Evolutionary conservation across 2,329 filamentous ascomycete species (phyloP).

Genomic region (Aureobasidium namibiae): DNA sequence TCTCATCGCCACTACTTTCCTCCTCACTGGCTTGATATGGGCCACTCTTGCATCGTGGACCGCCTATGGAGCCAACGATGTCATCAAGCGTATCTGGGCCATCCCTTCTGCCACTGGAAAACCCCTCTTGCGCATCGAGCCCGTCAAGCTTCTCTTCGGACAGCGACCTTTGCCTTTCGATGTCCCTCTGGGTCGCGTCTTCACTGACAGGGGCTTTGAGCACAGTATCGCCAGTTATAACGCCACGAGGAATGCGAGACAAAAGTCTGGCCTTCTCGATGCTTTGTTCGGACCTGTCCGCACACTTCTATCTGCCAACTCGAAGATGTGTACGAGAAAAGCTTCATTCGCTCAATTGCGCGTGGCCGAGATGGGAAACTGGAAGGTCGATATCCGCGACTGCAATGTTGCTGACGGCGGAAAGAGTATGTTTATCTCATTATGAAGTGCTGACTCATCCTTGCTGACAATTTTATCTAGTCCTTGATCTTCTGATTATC

Average conservation of each 20-base stretch:
- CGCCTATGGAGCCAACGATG: not conserved
- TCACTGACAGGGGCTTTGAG: not conserved
- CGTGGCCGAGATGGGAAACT: not conserved
- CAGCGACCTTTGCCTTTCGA: constrained; percentile 2
- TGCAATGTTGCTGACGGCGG: not conserved
- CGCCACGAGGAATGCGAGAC: not conserved
- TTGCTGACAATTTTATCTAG: not conserved
- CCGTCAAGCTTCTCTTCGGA: not conserved
- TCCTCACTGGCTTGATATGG: not conserved
- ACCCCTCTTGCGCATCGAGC: not conserved
- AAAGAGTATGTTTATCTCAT: not conserved
- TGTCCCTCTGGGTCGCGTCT: not conserved
- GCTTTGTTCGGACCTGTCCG: not conserved
- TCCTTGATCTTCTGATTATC: not conserved
- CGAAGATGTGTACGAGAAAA: constrained; percentile 5
- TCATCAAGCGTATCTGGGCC: not conserved
- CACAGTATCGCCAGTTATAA: not conserved
- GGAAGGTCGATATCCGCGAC: constrained; percentile 6
- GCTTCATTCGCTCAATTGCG: not conserved
- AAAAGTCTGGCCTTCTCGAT: not conserved
- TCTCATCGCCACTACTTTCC: not conserved
- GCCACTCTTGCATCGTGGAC: not conserved
- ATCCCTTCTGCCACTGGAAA: not conserved
- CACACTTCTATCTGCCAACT: not conserved
- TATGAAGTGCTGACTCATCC: not conserved